Evolutionary conservation across 2,329 filamentous ascomycete species (phyloP).

Genomic region (Monosporascus sp.): DNA sequence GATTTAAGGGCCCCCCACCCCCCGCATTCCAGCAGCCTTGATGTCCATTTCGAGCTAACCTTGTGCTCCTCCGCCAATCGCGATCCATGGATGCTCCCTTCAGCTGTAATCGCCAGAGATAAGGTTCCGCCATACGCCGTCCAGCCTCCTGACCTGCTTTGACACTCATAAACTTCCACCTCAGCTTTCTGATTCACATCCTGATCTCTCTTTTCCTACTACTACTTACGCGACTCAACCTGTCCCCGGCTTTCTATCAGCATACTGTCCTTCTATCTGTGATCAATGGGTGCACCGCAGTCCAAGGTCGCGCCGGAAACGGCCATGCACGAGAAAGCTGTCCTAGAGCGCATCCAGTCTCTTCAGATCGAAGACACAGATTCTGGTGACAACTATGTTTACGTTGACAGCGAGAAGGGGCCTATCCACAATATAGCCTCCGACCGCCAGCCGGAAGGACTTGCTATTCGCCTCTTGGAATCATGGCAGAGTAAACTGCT

Average conservation of each 20-base stretch:
- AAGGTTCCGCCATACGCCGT: no score
- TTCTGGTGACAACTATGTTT: conserved; percentile 42
- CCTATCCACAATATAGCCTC: conserved; percentile 10
- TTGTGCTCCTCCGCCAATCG: not conserved
- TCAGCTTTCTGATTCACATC: no score
- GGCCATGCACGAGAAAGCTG: conserved; percentile 35
- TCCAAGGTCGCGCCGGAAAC: conserved; percentile 32
- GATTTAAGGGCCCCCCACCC: no score
- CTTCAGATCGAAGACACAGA: conserved; percentile 39
- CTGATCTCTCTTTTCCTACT: no score
- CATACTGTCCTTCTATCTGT: not conserved
- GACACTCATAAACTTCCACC: no score
- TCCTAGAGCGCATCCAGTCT: conserved; percentile 37
- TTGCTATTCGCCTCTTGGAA: conserved; percentile 47
- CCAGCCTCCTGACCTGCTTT: not conserved
- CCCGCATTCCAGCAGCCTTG: not conserved
- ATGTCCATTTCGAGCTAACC: not conserved
- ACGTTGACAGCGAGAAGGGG: conserved; percentile 42
- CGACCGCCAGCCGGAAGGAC: conserved; percentile 32
- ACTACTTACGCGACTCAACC: no score
- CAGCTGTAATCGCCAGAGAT: no score
- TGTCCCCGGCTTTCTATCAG: no score
- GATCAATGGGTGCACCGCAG: conserved; percentile 39
- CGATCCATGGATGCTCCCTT: no score
- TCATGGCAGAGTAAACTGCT: conserved; percentile 59